A percentile compares a stretch with the other conserved stretches of the same genome.
Conservation (phyloP, 2,329 filamentous ascomycete species). For the Claviceps capensis region DNA sequence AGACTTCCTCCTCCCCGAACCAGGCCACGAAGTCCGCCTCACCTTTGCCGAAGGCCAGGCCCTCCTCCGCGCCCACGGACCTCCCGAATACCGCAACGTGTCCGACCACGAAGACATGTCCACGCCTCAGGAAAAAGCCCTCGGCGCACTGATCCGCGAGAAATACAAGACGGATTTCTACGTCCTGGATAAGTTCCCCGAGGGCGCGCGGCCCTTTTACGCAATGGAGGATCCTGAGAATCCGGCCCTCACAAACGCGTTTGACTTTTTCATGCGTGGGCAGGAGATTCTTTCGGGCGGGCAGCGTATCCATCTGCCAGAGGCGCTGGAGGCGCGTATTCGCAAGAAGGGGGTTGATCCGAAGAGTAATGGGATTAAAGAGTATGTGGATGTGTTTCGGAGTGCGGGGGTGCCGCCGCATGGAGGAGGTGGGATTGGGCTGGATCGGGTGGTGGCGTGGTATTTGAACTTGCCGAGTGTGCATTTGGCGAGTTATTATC, state of each 20-base stretch:
- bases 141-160: conserved; percentile 70
- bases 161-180: conserved; percentile 96
- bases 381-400: conserved; percentile 73
- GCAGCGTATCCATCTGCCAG: conserved; percentile 76
- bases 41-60: conserved; percentile 67
- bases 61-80: conserved; percentile 62
- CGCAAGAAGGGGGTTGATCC: conserved; percentile 71
- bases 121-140: conserved; percentile 75
- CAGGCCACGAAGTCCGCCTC: conserved; percentile 61
- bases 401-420: conserved; percentile 80
- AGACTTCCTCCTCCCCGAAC: conserved; percentile 59
- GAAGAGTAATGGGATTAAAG: conserved; percentile 59
- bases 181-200: conserved; percentile 90
- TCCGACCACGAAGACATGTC: conserved; percentile 66
- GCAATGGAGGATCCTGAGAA: conserved; percentile 38
- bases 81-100: conserved; percentile 51
- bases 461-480: conserved; percentile 45
- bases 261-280: conserved; percentile 80
- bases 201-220: conserved; percentile 46
- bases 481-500: conserved; percentile 44
- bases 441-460: conserved; percentile 72
- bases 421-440: conserved; percentile 76
- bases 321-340: conserved; percentile 65
- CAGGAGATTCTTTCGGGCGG: conserved; percentile 89
- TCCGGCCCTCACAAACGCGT: conserved; percentile 42